Evolutionary conservation across 495 filamentous ascomycete species (phyloP).

Genomic region (Xeromyces bisporus): DNA sequence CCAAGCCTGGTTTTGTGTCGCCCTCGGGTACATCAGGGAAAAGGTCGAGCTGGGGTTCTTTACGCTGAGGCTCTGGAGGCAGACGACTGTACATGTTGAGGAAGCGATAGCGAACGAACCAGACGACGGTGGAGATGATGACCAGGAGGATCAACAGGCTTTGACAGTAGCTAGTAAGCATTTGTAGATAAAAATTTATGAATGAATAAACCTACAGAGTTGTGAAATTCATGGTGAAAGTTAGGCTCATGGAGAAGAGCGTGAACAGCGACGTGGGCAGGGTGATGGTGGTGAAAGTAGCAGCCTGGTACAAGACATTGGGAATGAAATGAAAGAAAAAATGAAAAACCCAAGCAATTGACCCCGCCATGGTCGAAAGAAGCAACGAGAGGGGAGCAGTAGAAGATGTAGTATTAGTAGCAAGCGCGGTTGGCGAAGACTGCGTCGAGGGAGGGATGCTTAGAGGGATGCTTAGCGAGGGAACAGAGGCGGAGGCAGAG

Average conservation of each 20-base stretch:
- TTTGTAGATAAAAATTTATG: not conserved
- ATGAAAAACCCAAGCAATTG: slow-evolving; percentile 26
- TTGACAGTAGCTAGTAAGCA: slow-evolving; percentile 4
- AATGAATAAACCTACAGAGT: slow-evolving; percentile 48
- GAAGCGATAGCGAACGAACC: slow-evolving; percentile 86
- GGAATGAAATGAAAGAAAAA: slow-evolving; percentile 41
- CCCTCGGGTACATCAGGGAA: slow-evolving; percentile 87
- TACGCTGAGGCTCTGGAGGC: slow-evolving; percentile 85
- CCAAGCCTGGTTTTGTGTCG: slow-evolving; percentile 74
- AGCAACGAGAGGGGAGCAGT: slow-evolving; percentile 12
- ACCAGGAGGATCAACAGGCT: slow-evolving; percentile 64
- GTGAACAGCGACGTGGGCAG: slow-evolving; percentile 81
- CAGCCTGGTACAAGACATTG: slow-evolving; percentile 57
- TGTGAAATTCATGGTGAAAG: slow-evolving; percentile 96
- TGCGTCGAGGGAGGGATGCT: no score
- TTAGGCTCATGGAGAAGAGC: slow-evolving; percentile 86
- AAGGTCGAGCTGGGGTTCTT: slow-evolving; percentile 86
- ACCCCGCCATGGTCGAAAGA: slow-evolving; percentile 26
- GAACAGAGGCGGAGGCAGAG: no score
- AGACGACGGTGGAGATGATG: slow-evolving; percentile 65
- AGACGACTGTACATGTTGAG: slow-evolving; percentile 90
- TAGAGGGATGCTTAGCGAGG: no score
- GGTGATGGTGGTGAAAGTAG: slow-evolving; percentile 77
- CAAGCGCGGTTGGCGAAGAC: slow-evolving; percentile 9
- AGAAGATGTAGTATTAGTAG: slow-evolving; percentile 7